Conservation (phyloP, 2,329 filamentous ascomycete genomes). For the Aureobasidium sp. region DNA sequence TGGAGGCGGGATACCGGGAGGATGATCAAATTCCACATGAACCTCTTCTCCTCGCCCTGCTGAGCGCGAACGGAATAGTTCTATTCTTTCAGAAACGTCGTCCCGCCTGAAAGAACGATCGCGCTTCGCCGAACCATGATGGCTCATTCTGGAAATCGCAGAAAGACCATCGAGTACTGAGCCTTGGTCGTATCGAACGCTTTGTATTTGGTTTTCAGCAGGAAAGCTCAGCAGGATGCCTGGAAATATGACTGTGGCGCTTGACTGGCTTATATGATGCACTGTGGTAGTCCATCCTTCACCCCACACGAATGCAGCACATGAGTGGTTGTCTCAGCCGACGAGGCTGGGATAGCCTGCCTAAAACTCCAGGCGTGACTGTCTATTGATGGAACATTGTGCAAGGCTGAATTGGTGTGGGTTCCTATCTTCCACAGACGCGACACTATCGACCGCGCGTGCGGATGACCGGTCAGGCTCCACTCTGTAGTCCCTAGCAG, state of each 20-base stretch:
- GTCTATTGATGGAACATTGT: not conserved
- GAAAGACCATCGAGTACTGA: not conserved
- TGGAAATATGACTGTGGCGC: not conserved
- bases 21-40: not conserved
- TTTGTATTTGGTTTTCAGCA: not conserved
- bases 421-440: not conserved
- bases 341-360: not conserved
- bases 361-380: not conserved
- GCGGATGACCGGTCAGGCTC: not conserved
- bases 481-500: not conserved
- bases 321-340: slow-evolving; percentile 2
- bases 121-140: not conserved
- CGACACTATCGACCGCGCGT: not conserved
- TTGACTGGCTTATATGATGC: not conserved
- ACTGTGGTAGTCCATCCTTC: not conserved
- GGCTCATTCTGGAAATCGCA: not conserved
- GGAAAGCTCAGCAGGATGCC: not conserved
- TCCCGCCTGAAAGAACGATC: not conserved
- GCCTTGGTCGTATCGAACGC: not conserved
- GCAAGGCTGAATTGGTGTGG: not conserved
- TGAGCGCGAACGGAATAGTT: not conserved
- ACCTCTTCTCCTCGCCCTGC: not conserved
- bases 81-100: not conserved
- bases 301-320: not conserved
- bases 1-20: not conserved